A percentile compares a stretch with the other conserved stretches of the same genome.
Evolutionary conservation across 345 rosid species (phyloP).

Genomic region (Pseudoturritis turrita): DNA sequence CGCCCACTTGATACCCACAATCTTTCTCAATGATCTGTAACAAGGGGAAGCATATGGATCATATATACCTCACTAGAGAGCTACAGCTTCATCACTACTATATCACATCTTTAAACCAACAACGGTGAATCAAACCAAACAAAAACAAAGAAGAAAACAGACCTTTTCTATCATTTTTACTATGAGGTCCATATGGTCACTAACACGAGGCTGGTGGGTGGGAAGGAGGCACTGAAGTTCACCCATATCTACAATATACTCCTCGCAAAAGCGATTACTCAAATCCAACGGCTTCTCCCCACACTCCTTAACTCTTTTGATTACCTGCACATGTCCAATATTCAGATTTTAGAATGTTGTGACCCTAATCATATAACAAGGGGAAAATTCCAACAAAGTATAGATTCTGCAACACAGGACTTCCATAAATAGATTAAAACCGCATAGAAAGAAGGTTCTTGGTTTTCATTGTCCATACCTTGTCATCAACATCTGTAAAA

Average conservation of each 20-base stretch:
- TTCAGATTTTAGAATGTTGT: background rate
- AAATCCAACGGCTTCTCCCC: conserved; percentile 51
- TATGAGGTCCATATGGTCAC: conserved; percentile 38
- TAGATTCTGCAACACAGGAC: too few species aligned
- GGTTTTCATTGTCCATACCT: conserved; percentile 38
- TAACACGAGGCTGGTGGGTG: conserved; percentile 8
- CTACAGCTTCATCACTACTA: background rate
- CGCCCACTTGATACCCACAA: conserved; percentile 53
- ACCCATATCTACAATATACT: conserved; percentile 59
- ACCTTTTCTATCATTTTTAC: conserved; percentile 38
- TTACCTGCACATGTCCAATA: conserved; percentile 39
- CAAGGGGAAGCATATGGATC: background rate
- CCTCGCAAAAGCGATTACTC: conserved; percentile 56
- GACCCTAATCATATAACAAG: too few species aligned
- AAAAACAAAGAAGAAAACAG: background rate
- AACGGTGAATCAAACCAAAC: background rate
- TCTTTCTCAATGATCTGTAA: conserved; percentile 65
- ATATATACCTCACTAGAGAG: background rate
- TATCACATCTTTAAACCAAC: background rate
- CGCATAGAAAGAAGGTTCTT: background rate
- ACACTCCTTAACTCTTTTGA: conserved; percentile 47
- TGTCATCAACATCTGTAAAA: conserved; percentile 78
- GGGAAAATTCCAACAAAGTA: too few species aligned
- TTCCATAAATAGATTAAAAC: background rate
- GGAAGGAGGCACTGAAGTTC: conserved; percentile 1